Evolutionary conservation across 2,329 filamentous ascomycete species (phyloP).

Genomic region (Neofusicoccum umdonicola): DNA sequence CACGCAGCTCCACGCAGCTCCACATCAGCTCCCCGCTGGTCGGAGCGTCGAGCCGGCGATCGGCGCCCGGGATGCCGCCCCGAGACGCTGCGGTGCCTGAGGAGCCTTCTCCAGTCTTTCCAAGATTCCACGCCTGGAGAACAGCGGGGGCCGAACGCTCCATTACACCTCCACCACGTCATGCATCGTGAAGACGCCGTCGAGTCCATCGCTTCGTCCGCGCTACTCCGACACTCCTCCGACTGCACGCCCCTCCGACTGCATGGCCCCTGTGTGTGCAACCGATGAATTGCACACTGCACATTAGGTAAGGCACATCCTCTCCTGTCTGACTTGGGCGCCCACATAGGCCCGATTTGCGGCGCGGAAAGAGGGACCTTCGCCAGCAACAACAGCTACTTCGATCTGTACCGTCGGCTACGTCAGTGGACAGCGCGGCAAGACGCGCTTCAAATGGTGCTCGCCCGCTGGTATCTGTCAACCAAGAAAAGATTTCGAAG

Average conservation of each 20-base stretch:
- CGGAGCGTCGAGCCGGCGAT: conserved; percentile 6
- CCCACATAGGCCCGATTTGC: too few relatives aligned
- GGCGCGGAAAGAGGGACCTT: too few relatives aligned
- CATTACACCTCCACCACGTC: conserved; percentile 5
- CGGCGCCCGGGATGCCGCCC: not conserved
- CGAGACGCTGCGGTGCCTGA: not conserved
- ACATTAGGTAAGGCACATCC: not conserved
- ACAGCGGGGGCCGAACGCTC: not conserved
- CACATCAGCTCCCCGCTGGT: not conserved
- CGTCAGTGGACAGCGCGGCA: not conserved
- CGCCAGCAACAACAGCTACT: too few relatives aligned
- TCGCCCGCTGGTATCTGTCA: not conserved
- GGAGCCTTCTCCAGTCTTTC: not conserved
- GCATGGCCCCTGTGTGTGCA: not conserved
- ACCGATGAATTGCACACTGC: not conserved
- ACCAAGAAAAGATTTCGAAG: not conserved
- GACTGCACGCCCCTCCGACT: not conserved
- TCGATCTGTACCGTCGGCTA: not conserved
- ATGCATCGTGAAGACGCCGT: not conserved
- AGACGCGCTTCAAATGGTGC: not conserved
- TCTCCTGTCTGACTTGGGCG: not conserved
- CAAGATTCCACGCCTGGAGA: conserved; percentile 2
- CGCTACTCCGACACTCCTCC: not conserved
- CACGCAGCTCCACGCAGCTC: not conserved
- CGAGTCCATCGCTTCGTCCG: not conserved